Percentiles rank a stretch among this genome's conserved stretches.
Conservation (phyloP, 1,284 basidiomycete genomes). For the Marasmius oreades region DNA sequence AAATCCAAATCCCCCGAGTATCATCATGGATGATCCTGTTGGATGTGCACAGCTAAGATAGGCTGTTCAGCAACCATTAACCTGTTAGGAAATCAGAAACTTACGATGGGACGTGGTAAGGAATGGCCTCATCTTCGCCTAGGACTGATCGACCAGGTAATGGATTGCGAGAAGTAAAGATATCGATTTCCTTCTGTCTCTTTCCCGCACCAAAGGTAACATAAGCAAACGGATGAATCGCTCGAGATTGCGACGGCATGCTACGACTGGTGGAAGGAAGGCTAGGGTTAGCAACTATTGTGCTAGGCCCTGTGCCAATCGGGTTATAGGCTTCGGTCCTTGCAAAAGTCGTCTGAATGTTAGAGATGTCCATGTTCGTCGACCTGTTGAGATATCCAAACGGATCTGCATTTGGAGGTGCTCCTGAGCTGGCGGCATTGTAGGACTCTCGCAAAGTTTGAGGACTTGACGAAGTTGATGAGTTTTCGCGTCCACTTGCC, state of each 20-base stretch:
- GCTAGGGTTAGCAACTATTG: slow-evolving; percentile 31
- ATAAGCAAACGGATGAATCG: slow-evolving; percentile 66
- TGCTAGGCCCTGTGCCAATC: slow-evolving; percentile 28
- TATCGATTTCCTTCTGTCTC: slow-evolving; percentile 78
- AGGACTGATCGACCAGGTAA: slow-evolving; percentile 53
- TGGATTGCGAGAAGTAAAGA: slow-evolving; percentile 68
- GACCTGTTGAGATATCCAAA: slow-evolving; percentile 50
- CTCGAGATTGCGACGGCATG: slow-evolving; percentile 41
- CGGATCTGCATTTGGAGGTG: slow-evolving; percentile 34
- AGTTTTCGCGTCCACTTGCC: too few relatives aligned
- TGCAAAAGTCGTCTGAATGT: slow-evolving; percentile 29
- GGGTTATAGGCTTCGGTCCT: slow-evolving; percentile 29
- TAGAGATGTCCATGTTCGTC: slow-evolving; percentile 22
- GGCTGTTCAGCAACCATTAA: slow-evolving; percentile 12
- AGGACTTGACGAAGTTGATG: background rate
- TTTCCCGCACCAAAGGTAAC: slow-evolving; percentile 83
- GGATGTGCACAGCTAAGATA: slow-evolving; percentile 64
- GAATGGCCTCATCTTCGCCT: slow-evolving; percentile 53
- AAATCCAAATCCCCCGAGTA: slow-evolving; percentile 89
- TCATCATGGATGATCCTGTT: slow-evolving; percentile 78
- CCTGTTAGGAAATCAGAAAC: slow-evolving; percentile 23
- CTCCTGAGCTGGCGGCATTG: slow-evolving; percentile 4
- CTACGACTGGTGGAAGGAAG: slow-evolving; percentile 34
- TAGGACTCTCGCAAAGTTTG: background rate
- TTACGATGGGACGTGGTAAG: slow-evolving; percentile 83